Conservation (phyloP, 129 eudicot species). For the Saussurea involucrata region DNA sequence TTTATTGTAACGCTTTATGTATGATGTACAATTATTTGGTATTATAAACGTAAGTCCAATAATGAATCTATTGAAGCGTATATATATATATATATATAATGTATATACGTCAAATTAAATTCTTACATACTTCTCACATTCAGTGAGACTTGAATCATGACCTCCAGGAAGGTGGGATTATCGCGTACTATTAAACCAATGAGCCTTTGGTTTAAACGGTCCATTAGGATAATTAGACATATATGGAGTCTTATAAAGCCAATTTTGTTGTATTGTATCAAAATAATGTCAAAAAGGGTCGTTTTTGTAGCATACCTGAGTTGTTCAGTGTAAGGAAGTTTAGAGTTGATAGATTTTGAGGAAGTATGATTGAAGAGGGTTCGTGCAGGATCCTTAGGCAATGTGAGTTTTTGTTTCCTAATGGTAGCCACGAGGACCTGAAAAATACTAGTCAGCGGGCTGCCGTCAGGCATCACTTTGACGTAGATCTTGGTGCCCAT, state of each 20-base stretch:
- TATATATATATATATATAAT: too few species aligned
- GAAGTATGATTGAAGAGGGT: conserved; percentile 33
- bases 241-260: neutral
- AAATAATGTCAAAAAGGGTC: neutral
- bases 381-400: conserved; percentile 30
- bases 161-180: too few species aligned
- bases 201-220: neutral
- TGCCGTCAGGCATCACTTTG: conserved; percentile 39
- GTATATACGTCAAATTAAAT: too few species aligned
- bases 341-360: conserved; percentile 36
- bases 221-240: neutral
- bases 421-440: conserved; percentile 43
- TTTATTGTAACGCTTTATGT: too few species aligned
- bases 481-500: conserved; percentile 42
- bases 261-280: neutral
- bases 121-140: too few species aligned
- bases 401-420: conserved; percentile 30
- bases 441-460: conserved; percentile 38
- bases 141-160: too few species aligned
- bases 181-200: too few species aligned
- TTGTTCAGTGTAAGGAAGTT: conserved; percentile 45
- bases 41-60: too few species aligned
- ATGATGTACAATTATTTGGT: too few species aligned
- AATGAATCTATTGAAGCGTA: too few species aligned
- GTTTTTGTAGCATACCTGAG: conserved; percentile 31